Conservation (phyloP, 176 grass and related monocot species). For the Olyra latifolia region DNA sequence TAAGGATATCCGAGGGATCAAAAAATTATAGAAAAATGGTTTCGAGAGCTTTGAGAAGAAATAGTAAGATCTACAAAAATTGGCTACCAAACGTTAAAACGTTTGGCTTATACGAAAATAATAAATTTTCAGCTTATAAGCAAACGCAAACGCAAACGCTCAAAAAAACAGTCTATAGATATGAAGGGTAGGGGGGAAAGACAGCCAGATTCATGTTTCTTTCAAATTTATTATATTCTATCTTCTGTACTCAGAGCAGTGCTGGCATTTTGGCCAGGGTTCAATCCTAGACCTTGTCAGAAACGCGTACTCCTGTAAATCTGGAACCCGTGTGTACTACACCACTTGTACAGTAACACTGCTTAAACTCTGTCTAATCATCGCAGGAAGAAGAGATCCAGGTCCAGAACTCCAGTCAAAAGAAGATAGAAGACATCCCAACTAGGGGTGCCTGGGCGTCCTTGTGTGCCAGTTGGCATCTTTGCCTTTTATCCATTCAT, state of each 20-base stretch:
- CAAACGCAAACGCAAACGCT: too few relatives aligned
- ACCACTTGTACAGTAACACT: background rate
- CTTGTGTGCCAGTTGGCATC: too few relatives aligned
- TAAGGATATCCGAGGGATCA: too few relatives aligned
- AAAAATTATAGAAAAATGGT: too few relatives aligned
- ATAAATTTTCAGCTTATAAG: too few relatives aligned
- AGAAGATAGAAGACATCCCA: constrained; percentile 39
- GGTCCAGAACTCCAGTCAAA: constrained; percentile 58
- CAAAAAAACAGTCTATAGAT: too few relatives aligned
- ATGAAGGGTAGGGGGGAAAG: background rate
- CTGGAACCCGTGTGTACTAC: constrained; percentile 8
- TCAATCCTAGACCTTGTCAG: background rate
- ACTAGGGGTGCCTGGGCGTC: background rate
- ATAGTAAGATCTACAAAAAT: too few relatives aligned
- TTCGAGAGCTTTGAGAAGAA: too few relatives aligned
- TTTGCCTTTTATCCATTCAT: background rate
- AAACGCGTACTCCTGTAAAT: background rate
- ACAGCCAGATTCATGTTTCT: background rate
- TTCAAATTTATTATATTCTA: background rate
- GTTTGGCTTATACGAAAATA: too few relatives aligned
- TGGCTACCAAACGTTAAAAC: too few relatives aligned
- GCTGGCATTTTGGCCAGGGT: background rate
- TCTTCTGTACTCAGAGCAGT: background rate
- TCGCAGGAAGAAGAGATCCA: constrained; percentile 47
- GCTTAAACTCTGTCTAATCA: constrained; percentile 18